Base-by-base conservation (phyloP, 2,329 filamentous ascomycete genomes). In the Metarhizium humberi region DNA sequence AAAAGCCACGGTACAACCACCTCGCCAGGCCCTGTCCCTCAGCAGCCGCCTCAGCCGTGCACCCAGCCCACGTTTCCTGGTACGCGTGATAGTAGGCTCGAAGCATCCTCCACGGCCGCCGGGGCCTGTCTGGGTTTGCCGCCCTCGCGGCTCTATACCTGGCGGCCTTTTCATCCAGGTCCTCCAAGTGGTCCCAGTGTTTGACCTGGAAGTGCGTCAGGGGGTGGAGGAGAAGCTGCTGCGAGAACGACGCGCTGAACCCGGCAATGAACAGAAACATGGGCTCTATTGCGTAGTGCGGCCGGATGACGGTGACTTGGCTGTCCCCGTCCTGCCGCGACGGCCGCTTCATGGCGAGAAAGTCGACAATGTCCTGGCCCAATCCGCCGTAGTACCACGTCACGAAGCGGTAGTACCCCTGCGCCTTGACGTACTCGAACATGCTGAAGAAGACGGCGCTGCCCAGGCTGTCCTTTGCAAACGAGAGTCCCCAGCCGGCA, bases 361-460 rank as follows among this genome's bases (percentile, higher is more conserved):
- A 61, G 55, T 80, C 73, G 52, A 84, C 71, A 13, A 74, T 75
- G 38, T 81, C 75, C 45, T 76, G 73, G 32, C 74, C 77, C 29
- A 83, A 67, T 1, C 77, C 78, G 32, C 84, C 81, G 61, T 91
- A 91, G 66, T 85, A 88, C 73, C 80, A 84, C 14, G 78, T 80
- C 36, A 91, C 80, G 64, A 87, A 91, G 48, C 73, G 74, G 68
- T 90, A 90, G 70, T 88, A 75, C 13, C 78, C 77, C 66, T 91
- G 87, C 11, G 83, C 85, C 67, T 91, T 91, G 64, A 90, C 73
- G 50, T 83, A 88, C 70, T 92, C 88, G 59, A 92, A 91, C 0
- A 80, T 81, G 62, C 80, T 81, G 69, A 92, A 92, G 76, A 90
- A 90, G 18, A 88, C 69, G 40, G 84, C 87, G 53, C 80, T 82